Evolutionary conservation across 768 basidiomycete species (phyloP).

Genomic region (Lactifluus pinguis): DNA sequence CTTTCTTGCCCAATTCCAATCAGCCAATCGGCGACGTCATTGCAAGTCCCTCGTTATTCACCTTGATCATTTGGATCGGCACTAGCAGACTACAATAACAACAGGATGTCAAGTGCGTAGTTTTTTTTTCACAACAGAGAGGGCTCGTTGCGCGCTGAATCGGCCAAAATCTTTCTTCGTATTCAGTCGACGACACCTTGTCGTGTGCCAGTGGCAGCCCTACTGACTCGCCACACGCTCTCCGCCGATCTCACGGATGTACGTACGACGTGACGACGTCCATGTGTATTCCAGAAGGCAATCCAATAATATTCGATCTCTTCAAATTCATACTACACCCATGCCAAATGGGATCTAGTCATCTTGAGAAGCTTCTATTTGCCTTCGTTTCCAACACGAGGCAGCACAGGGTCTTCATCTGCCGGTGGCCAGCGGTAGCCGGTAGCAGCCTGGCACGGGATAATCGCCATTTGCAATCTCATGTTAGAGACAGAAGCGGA

Average conservation of each 20-base stretch:
- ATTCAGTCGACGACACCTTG: too few relatives aligned
- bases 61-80: not conserved
- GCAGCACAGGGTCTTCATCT: conserved; percentile 1
- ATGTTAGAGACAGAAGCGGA: not conserved
- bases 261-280: not conserved
- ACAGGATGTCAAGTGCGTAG: not conserved
- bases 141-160: not conserved
- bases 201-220: too few relatives aligned
- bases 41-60: not conserved
- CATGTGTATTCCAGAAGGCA: conserved; percentile 5
- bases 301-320: not conserved
- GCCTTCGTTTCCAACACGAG: conserved; percentile 3
- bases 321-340: conserved; percentile 4
- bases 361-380: not conserved
- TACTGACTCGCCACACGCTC: too few relatives aligned
- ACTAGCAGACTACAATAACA: not conserved
- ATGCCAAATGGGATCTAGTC: not conserved
- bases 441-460: not conserved
- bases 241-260: not conserved
- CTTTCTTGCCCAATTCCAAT: not conserved
- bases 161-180: not conserved
- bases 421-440: not conserved
- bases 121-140: not conserved
- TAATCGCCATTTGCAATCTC: not conserved
- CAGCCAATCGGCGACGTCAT: not conserved